phyloP scores from a whole-genome alignment of 176 grass and related monocot species.

The Aegilops sharonensis region DNA sequence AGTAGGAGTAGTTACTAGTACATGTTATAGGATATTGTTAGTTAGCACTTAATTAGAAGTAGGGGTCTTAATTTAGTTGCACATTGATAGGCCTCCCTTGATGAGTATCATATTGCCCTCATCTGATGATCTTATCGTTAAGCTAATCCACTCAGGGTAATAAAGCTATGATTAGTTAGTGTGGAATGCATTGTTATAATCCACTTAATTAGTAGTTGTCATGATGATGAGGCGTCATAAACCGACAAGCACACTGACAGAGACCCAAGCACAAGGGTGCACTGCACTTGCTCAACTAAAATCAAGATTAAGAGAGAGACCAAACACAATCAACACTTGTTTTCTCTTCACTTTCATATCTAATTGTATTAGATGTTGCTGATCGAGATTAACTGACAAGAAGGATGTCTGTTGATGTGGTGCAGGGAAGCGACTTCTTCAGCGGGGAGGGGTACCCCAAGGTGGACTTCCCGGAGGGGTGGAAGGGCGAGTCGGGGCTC shows the following conservation, averaged over 20 bases:
- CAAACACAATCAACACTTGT: background rate
- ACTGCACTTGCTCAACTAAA: background rate
- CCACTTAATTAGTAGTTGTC: background rate
- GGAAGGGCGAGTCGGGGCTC: conserved; percentile 42
- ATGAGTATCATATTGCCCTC: no score
- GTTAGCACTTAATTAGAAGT: no score
- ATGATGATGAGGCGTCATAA: background rate
- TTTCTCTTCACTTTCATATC: background rate
- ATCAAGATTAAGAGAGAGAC: background rate
- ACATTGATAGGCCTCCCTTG: no score
- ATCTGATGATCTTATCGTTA: no score
- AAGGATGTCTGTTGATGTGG: background rate
- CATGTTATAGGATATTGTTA: no score
- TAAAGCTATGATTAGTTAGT: background rate
- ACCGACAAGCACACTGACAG: background rate
- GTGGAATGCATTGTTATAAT: background rate
- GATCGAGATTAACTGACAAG: background rate
- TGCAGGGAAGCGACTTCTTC: conserved; percentile 10
- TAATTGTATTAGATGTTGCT: no score
- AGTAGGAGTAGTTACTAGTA: no score
- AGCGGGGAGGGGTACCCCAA: conserved; percentile 17
- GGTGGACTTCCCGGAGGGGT: conserved; percentile 36
- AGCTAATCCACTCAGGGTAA: background rate
- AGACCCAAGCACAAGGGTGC: background rate
- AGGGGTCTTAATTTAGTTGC: no score